A percentile compares a stretch with the other conserved stretches of the same genome.
These are phyloP conservation scores for Scytalidium sp. DNA, from an alignment of 2,329 filamentous ascomycete genomes.

Conservation along the genomic window DNA sequence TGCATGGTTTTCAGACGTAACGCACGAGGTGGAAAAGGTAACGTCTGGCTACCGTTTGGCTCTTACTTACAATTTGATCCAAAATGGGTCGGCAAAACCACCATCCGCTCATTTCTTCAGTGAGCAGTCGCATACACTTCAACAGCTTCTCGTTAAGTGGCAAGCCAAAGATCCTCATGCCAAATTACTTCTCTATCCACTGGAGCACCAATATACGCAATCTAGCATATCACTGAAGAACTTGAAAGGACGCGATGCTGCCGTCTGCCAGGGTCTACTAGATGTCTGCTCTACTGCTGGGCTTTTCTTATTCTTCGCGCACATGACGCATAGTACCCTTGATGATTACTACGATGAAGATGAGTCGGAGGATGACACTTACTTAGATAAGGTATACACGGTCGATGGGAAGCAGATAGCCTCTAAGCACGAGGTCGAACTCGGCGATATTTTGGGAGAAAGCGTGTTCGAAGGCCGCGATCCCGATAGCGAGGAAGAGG, in stretches of 20 bases:
- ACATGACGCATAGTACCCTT: constrained; percentile 8
- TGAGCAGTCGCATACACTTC: constrained; percentile 4
- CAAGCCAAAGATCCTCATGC: background rate
- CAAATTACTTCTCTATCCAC: constrained; percentile 1
- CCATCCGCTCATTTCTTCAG: constrained; percentile 6
- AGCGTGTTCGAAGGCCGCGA: constrained; percentile 4
- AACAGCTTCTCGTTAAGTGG: constrained; percentile 6
- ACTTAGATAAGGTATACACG: background rate
- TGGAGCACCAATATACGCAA: constrained; percentile 12
- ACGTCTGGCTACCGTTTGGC: constrained; percentile 46
- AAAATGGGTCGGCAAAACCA: constrained; percentile 12
- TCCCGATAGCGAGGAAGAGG: constrained; percentile 16
- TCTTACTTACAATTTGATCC: constrained; percentile 50
- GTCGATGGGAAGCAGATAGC: background rate
- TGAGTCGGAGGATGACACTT: background rate
- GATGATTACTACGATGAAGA: constrained; percentile 10
- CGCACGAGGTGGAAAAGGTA: constrained; percentile 47
- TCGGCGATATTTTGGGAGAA: constrained; percentile 8
- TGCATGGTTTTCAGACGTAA: constrained; percentile 48
- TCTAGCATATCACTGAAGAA: constrained; percentile 8
- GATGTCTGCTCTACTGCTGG: constrained; percentile 8
- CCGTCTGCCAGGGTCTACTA: constrained; percentile 4
- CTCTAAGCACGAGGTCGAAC: background rate
- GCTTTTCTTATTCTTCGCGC: constrained; percentile 14
- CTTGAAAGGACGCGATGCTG: constrained; percentile 11